phyloP scores from a whole-genome alignment of 179 eudicot genomes.

The Amaranthus tricolor region DNA sequence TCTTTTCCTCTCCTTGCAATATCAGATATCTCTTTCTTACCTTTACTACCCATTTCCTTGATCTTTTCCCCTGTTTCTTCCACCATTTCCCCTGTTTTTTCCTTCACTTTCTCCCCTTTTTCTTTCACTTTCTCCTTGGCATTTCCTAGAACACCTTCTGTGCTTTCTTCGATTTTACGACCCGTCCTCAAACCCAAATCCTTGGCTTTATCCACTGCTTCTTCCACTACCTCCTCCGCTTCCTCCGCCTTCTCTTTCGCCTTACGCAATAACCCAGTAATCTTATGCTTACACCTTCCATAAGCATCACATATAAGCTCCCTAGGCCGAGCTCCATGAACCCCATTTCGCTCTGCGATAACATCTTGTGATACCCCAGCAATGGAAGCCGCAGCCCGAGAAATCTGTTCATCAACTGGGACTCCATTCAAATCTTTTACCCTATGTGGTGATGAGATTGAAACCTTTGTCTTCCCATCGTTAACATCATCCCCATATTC shows the following conservation, averaged over 20 bases:
- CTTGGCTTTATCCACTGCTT: constrained; percentile 30
- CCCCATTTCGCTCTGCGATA: constrained; percentile 10
- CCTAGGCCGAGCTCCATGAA: constrained; percentile 28
- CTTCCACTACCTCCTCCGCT: constrained; percentile 33
- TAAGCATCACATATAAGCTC: constrained; percentile 68
- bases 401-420: constrained; percentile 11
- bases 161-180: constrained; percentile 15
- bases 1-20: constrained; percentile 36
- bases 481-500: constrained; percentile 48
- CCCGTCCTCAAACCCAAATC: constrained; percentile 20
- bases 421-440: background rate
- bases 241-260: constrained; percentile 38
- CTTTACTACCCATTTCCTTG: constrained; percentile 27
- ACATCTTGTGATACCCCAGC: constrained; percentile 33
- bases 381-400: constrained; percentile 22
- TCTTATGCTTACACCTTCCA: constrained; percentile 65
- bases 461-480: constrained; percentile 50
- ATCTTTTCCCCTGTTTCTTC: constrained; percentile 33
- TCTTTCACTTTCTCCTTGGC: constrained; percentile 20
- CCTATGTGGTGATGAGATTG: constrained; percentile 47
- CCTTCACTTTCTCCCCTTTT: constrained; percentile 20
- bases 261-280: constrained; percentile 36
- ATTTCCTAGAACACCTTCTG: constrained; percentile 17
- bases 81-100: constrained; percentile 26
- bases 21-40: constrained; percentile 39